These are phyloP conservation scores for Suhomyces bribrorum DNA, from an alignment of 1,139 yeast species.

Conservation along the genomic window DNA sequence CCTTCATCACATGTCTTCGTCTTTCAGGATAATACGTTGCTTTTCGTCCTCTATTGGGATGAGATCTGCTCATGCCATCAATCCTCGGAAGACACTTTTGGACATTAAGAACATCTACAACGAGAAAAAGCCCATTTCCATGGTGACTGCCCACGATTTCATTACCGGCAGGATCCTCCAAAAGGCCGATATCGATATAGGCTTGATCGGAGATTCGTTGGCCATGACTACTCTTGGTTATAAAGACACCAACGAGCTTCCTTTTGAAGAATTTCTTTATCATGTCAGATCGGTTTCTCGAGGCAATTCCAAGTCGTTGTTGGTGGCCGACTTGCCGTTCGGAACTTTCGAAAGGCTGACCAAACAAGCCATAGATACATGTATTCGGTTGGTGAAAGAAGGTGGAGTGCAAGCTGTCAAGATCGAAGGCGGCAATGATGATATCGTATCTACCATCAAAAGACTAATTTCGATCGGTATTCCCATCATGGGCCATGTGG, in stretches of 20 bases:
- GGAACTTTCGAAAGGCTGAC: constrained; percentile 75
- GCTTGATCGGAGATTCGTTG: constrained; percentile 86
- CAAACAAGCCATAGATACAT: constrained; percentile 64
- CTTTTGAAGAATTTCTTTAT: constrained; percentile 75
- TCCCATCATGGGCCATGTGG: constrained; percentile 91
- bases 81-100: constrained; percentile 30
- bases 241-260: constrained; percentile 70
- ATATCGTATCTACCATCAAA: constrained; percentile 46
- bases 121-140: constrained; percentile 57
- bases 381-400: constrained; percentile 61
- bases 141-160: constrained; percentile 86
- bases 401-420: constrained; percentile 77
- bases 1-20: not conserved
- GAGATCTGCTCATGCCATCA: constrained; percentile 15
- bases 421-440: constrained; percentile 78
- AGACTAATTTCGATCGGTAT: constrained; percentile 67
- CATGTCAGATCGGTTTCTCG: constrained; percentile 77
- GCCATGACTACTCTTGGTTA: constrained; percentile 92
- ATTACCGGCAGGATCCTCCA: constrained; percentile 77
- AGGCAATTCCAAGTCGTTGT: constrained; percentile 63
- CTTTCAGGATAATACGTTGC: constrained; percentile 1
- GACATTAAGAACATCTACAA: constrained; percentile 48
- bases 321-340: constrained; percentile 89
- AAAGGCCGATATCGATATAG: constrained; percentile 64
- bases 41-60: constrained; percentile 13